These are phyloP conservation scores for Capsella rubella DNA, from an alignment of 441 rosid species.

Conservation along the genomic window DNA sequence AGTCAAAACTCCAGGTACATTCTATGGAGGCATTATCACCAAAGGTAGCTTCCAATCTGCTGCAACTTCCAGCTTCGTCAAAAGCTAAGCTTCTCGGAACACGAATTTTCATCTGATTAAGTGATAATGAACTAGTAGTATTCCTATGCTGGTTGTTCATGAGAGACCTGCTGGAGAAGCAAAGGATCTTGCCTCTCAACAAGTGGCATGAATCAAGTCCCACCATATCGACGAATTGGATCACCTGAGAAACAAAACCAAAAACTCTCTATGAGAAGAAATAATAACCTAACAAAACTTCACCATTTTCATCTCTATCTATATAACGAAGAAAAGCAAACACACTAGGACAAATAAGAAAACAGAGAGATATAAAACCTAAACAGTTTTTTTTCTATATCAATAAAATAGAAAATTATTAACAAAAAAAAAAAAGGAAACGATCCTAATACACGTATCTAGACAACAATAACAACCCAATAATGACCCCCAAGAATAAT, in stretches of 20 bases:
- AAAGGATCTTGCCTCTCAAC: conserved; percentile 37
- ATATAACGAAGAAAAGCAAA: too few relatives aligned
- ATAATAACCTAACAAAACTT: not conserved
- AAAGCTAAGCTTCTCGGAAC: conserved; percentile 42
- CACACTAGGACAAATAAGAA: not conserved
- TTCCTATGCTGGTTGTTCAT: conserved; percentile 31
- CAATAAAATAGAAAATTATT: too few relatives aligned
- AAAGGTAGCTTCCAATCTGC: conserved; percentile 38
- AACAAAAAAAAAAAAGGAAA: not conserved
- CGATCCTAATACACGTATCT: not conserved
- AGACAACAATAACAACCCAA: not conserved
- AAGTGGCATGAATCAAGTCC: conserved; percentile 39
- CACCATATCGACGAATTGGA: conserved; percentile 38
- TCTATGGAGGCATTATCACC: conserved; percentile 42
- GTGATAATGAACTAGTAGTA: conserved; percentile 28
- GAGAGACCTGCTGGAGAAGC: conserved; percentile 35
- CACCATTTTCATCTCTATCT: not conserved
- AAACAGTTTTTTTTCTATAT: not conserved
- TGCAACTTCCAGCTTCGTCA: conserved; percentile 44
- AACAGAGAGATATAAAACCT: not conserved
- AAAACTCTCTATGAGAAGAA: conserved; percentile 1
- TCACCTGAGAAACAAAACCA: conserved; percentile 35
- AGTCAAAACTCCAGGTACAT: conserved; percentile 37
- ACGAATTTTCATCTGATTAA: conserved; percentile 38
- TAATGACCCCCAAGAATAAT: not conserved